A percentile compares a stretch with the other conserved stretches of the same genome.
phyloP scores from a whole-genome alignment of 306 rosid genomes.

The Calophaca sinica region DNA sequence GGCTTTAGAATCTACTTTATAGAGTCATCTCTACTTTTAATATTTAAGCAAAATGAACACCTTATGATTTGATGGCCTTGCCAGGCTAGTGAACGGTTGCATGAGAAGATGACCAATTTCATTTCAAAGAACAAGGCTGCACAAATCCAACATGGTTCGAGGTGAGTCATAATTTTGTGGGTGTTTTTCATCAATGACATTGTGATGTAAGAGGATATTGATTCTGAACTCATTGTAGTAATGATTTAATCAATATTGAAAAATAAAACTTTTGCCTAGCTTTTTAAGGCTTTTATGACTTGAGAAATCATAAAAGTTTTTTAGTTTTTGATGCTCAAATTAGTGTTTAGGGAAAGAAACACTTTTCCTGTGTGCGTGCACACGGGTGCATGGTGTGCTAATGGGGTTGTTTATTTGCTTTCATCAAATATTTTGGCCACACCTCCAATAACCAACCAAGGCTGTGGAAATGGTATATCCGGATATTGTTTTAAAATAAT shows the following conservation, averaged over 20 bases:
- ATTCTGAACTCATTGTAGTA: constrained; percentile 19
- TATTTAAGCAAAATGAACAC: constrained; percentile 19
- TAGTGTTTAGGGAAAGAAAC: neutral
- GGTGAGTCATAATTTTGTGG: constrained; percentile 55
- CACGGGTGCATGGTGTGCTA: neutral
- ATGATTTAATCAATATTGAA: constrained; percentile 1
- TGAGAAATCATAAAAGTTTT: neutral
- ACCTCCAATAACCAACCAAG: constrained; percentile 15
- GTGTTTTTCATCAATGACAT: constrained; percentile 13
- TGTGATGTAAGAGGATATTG: constrained; percentile 24
- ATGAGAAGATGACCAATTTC: constrained; percentile 89
- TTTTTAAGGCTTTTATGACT: constrained; percentile 35
- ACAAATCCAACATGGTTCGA: constrained; percentile 89
- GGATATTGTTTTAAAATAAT: constrained; percentile 11
- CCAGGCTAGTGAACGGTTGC: constrained; percentile 95
- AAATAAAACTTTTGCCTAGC: constrained; percentile 18
- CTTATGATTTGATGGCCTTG: constrained; percentile 51
- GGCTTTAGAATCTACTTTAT: constrained; percentile 14
- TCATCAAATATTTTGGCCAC: constrained; percentile 36
- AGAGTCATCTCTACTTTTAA: constrained; percentile 28
- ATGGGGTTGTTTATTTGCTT: constrained; percentile 12
- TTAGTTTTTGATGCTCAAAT: constrained; percentile 3
- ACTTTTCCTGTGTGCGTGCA: neutral
- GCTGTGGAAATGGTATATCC: neutral
- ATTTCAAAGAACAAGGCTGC: constrained; percentile 91